These are phyloP conservation scores for Paecilomyces variotii DNA, from an alignment of 2,329 filamentous ascomycete genomes.

Conservation along the genomic window DNA sequence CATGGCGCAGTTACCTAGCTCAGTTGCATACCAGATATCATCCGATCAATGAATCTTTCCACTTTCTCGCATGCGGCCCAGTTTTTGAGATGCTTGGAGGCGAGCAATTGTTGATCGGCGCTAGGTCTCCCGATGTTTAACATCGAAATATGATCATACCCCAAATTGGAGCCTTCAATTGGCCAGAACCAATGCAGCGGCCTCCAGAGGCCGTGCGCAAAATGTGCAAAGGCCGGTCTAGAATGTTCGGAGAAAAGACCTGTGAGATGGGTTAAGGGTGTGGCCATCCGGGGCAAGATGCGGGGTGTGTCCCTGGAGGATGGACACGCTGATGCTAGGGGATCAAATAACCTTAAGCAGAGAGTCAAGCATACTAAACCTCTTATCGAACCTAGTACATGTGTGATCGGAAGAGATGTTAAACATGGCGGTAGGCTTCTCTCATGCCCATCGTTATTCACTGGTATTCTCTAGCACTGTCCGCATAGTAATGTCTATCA, in stretches of 20 bases:
- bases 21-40: too few species aligned
- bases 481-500: background rate
- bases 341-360: background rate
- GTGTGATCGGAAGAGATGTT: background rate
- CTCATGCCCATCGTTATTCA: background rate
- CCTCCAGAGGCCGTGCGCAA: constrained; percentile 20
- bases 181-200: constrained; percentile 20
- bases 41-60: too few species aligned
- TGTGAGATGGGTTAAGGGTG: constrained; percentile 27
- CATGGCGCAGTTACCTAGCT: too few species aligned
- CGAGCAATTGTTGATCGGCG: too few species aligned
- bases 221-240: constrained; percentile 25
- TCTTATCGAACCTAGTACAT: background rate
- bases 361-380: background rate
- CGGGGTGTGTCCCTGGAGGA: background rate
- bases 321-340: background rate
- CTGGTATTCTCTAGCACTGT: background rate
- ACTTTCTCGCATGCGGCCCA: too few species aligned
- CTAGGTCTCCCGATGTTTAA: too few species aligned
- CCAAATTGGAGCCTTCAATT: too few species aligned
- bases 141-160: too few species aligned
- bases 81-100: too few species aligned
- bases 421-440: background rate
- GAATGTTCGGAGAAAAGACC: constrained; percentile 27
- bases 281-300: constrained; percentile 26